These are phyloP conservation scores for Debaryomyces coudertii DNA, from an alignment of 1,139 yeast species.

Conservation along the genomic window DNA sequence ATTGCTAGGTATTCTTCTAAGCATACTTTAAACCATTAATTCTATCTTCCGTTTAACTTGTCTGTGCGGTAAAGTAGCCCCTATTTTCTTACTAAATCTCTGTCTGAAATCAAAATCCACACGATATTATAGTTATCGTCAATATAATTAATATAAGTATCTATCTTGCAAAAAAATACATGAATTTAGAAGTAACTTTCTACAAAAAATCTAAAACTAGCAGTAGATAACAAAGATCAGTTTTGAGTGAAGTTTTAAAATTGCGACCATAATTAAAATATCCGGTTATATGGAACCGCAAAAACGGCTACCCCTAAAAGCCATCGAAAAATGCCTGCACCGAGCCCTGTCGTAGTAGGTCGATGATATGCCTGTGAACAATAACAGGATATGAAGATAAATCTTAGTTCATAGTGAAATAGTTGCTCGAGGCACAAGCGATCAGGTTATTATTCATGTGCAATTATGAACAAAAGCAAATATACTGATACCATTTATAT, in stretches of 20 bases:
- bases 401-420: not conserved
- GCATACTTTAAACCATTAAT: conserved; percentile 1
- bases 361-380: conserved; percentile 5
- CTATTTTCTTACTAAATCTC: not conserved
- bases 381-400: not conserved
- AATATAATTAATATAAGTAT: not conserved
- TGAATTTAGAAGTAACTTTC: not conserved
- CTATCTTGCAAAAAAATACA: not conserved
- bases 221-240: conserved; percentile 4
- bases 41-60: not conserved
- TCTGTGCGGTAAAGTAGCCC: not conserved
- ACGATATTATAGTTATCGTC: not conserved
- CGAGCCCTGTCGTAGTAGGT: not conserved
- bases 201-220: not conserved
- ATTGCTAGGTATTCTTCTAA: not conserved
- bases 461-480: not conserved
- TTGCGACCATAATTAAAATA: conserved; percentile 6
- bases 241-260: not conserved
- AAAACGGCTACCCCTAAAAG: conserved; percentile 6
- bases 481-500: not conserved
- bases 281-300: conserved; percentile 9
- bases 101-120: not conserved
- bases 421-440: conserved; percentile 1
- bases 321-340: not conserved
- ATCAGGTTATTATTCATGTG: not conserved